These are phyloP conservation scores for Berberis vulgaris DNA, from an alignment of 164 flowering plant genomes.

Conservation along the genomic window DNA sequence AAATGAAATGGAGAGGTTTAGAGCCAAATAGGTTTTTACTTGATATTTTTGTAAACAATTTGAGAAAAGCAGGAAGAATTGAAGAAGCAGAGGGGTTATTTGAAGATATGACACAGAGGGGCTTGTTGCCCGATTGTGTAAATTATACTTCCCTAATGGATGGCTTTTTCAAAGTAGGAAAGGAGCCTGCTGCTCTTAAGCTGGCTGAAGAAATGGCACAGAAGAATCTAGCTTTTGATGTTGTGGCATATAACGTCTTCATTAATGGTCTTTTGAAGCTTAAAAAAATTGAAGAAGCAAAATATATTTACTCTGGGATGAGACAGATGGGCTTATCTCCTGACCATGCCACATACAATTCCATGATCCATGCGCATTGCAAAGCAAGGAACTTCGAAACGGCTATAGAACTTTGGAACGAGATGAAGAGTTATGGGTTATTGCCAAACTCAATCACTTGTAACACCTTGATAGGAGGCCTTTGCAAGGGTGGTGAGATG, in stretches of 20 bases:
- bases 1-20: constrained; percentile 49
- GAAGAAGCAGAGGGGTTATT: constrained; percentile 52
- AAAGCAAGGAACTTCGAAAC: constrained; percentile 45
- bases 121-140: constrained; percentile 54
- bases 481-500: constrained; percentile 46
- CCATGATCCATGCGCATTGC: constrained; percentile 56
- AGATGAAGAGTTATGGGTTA: constrained; percentile 46
- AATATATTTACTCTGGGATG: constrained; percentile 43
- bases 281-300: constrained; percentile 39
- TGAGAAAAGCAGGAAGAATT: constrained; percentile 51
- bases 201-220: constrained; percentile 57
- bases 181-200: constrained; percentile 52
- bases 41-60: constrained; percentile 60
- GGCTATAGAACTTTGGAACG: constrained; percentile 51
- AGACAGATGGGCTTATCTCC: constrained; percentile 50
- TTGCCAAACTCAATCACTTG: constrained; percentile 50
- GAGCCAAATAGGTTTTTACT: constrained; percentile 47
- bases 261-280: constrained; percentile 58
- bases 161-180: constrained; percentile 65
- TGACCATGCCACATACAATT: constrained; percentile 56
- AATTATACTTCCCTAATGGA: constrained; percentile 86
- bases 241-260: constrained; percentile 64
- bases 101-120: constrained; percentile 40
- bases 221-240: constrained; percentile 48
- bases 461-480: constrained; percentile 42